Evolutionary conservation across 2,329 filamentous ascomycete genomes (phyloP), one percentile per base, ranked within the genome.

Genomic region (Tolypocladium cylindrosporum): DNA sequence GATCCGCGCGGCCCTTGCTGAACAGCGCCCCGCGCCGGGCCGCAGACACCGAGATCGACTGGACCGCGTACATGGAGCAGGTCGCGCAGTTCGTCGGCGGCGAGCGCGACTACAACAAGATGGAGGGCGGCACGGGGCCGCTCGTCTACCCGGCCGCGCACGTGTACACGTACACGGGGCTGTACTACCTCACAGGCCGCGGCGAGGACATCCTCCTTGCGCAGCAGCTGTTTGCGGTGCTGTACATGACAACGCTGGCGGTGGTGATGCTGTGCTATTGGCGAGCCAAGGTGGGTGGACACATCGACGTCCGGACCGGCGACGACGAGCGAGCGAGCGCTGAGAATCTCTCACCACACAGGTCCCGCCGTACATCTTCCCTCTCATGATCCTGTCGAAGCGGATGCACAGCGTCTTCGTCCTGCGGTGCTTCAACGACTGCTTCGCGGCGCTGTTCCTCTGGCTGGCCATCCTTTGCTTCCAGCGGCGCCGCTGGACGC

Each of bases 31-130:
- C 21, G 24, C 9, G 24, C 16, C 31, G 31, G 8, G 4, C 48
- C 2, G 37, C 55, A 81, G 94, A 99, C 71, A 99, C 94, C 50
- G 94, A 99, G 73, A 99, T 99, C 68, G 94, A 99, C 75, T 99
- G 93, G 93, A 82, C 81, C 59, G 91, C 94, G 0, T 99, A 99
- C 73, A 97, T 99, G 92, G 83, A 97, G 71, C 94, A 99, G 68
- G 80, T 97, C 51, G 75, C 82, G 45, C 86, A 92, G 65, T 94
- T 88, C 68, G 76, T 92, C 52, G 79, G 83, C 21, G 94, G 94
- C 67, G 92, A 97, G 77, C 85, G 89, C 69, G 88, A 97, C 73
- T 99, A 99, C 72, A 84, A 84, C 60, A 81, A 86, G 59, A 92
- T 99, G 69, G 82, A 87, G 68, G 94, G 94, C 65, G 88, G 85